Evolutionary conservation across 2,329 filamentous ascomycete genomes (phyloP).

Genomic region (Arachnopeziza araneosa): DNA sequence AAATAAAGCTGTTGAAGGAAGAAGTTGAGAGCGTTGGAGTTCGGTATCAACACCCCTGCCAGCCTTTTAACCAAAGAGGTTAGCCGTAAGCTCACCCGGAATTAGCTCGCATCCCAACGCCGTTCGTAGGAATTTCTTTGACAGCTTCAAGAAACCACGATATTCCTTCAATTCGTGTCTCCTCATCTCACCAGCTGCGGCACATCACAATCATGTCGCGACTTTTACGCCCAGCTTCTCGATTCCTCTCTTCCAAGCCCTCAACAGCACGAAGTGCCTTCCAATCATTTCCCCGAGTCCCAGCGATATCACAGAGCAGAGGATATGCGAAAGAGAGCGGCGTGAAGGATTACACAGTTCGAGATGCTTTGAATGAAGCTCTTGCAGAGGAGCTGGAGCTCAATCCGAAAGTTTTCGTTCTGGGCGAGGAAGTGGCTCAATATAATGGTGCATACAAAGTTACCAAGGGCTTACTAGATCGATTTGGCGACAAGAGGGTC

Average conservation of each 20-base stretch:
- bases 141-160: constrained; percentile 5
- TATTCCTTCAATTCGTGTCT: constrained; percentile 13
- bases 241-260: constrained; percentile 51
- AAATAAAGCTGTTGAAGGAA: too few species aligned
- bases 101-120: neutral
- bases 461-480: constrained; percentile 93
- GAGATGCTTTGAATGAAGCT: constrained; percentile 96
- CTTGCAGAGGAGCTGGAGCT: constrained; percentile 93
- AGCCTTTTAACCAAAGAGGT: neutral
- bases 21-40: neutral
- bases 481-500: constrained; percentile 94
- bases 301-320: constrained; percentile 29
- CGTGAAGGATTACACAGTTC: constrained; percentile 89
- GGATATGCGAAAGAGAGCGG: constrained; percentile 39
- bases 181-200: constrained; percentile 15
- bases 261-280: constrained; percentile 44
- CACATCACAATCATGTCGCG: constrained; percentile 37
- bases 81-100: neutral
- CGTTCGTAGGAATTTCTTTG: constrained; percentile 2
- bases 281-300: constrained; percentile 36
- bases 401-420: constrained; percentile 90
- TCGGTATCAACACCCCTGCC: neutral
- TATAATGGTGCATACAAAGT: constrained; percentile 99
- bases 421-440: constrained; percentile 98
- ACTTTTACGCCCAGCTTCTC: constrained; percentile 58